Conservation (phyloP, 305 asterid species). For the Petunia hybrid region DNA sequence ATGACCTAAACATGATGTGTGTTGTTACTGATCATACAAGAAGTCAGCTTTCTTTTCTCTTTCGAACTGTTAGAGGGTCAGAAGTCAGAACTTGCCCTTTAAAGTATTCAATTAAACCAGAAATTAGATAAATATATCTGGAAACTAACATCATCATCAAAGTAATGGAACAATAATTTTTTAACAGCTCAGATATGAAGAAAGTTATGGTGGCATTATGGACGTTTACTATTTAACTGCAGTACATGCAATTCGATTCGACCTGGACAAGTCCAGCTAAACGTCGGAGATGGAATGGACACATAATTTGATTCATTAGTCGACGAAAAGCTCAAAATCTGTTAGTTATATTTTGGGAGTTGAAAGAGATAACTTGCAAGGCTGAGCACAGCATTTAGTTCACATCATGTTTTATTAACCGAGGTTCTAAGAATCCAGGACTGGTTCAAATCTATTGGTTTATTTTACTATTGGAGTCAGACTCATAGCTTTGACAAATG, state of each 20-base stretch:
- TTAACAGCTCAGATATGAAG: conserved; percentile 17
- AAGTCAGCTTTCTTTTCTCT: not conserved
- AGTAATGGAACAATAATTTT: not conserved
- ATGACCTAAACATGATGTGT: not conserved
- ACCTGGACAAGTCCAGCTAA: conserved; percentile 58
- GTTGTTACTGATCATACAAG: not conserved
- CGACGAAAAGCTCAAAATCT: too few species aligned
- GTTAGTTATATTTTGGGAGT: not conserved
- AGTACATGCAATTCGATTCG: conserved; percentile 55
- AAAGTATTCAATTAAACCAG: not conserved
- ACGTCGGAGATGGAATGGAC: conserved; percentile 55
- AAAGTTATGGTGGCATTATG: not conserved
- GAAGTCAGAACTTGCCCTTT: not conserved
- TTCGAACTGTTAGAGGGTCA: not conserved
- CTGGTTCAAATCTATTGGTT: not conserved
- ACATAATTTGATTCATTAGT: not conserved
- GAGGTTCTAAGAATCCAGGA: not conserved
- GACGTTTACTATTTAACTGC: not conserved
- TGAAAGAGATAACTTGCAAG: too few species aligned
- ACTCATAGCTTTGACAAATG: not conserved
- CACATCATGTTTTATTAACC: too few species aligned
- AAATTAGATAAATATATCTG: not conserved
- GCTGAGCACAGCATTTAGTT: not conserved
- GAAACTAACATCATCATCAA: not conserved
- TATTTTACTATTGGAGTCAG: not conserved